Percentiles rank a stretch among this genome's conserved stretches.
phyloP scores from a whole-genome alignment of 495 filamentous ascomycete genomes.

The Aspergillus kassunensis region DNA sequence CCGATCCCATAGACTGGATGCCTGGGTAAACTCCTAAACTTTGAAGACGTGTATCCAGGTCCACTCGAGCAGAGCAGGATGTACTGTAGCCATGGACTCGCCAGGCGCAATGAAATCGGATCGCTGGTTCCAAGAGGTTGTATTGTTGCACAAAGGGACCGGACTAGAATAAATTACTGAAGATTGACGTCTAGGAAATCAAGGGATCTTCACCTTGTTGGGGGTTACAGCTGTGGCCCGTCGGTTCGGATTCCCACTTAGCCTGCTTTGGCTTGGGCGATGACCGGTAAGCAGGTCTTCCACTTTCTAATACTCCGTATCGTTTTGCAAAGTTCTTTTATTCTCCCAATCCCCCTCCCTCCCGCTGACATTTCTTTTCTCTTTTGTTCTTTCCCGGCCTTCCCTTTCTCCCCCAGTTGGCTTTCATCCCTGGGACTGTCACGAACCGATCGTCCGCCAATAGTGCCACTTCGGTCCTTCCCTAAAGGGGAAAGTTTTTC shows the following conservation, averaged over 20 bases:
- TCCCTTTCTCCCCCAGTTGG: not conserved
- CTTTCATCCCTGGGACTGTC: not conserved
- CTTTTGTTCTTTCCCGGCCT: conserved; percentile 1
- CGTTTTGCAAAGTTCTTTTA: conserved; percentile 3
- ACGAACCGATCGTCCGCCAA: no score
- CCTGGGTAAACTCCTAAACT: no score
- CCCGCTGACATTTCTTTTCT: conserved; percentile 1
- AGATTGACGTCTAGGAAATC: not conserved
- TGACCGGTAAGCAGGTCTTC: conserved; percentile 6
- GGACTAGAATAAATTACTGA: no score
- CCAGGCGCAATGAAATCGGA: no score
- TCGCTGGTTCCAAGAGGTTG: no score
- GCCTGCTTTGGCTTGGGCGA: conserved; percentile 5
- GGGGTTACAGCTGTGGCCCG: conserved; percentile 10
- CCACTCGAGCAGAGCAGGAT: no score
- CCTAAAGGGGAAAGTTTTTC: conserved; percentile 2
- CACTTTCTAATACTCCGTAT: not conserved
- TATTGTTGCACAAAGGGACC: no score
- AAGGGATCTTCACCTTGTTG: conserved; percentile 4
- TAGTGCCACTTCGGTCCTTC: not conserved
- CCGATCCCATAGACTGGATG: not conserved
- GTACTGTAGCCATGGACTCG: no score
- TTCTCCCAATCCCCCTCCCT: conserved; percentile 1
- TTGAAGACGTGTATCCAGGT: no score
- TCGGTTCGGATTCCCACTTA: conserved; percentile 7